Evolutionary conservation across 352 stramenopile species (phyloP).

Genomic region (Globisporangium yorkense): DNA sequence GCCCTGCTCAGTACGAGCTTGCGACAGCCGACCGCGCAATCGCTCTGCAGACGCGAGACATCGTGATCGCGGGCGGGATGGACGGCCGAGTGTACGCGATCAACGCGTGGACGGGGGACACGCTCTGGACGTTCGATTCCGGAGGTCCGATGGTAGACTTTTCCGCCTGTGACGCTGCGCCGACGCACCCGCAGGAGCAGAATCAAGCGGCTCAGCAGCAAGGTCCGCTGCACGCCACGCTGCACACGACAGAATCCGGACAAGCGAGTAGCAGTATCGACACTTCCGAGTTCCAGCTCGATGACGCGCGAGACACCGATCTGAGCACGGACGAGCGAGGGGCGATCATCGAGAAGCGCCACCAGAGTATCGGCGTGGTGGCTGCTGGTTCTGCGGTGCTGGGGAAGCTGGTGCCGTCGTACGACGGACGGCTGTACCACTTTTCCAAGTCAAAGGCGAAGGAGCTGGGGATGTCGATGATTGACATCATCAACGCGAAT

Average conservation of each 20-base stretch:
- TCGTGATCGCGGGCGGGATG: slow-evolving; percentile 66
- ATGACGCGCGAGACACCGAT: slow-evolving; percentile 21
- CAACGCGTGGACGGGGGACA: slow-evolving; percentile 71
- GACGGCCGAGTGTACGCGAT: slow-evolving; percentile 74
- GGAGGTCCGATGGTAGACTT: slow-evolving; percentile 77
- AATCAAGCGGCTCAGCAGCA: neutral
- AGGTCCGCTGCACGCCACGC: neutral
- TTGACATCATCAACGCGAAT: slow-evolving; percentile 70
- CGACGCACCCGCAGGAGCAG: slow-evolving; percentile 6
- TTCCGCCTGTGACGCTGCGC: slow-evolving; percentile 27
- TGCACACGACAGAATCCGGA: neutral
- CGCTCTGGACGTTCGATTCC: slow-evolving; percentile 80
- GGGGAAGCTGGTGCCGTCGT: slow-evolving; percentile 61
- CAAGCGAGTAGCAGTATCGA: neutral
- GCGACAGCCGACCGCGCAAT: slow-evolving; percentile 4
- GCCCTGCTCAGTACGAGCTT: slow-evolving; percentile 1
- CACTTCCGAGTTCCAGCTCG: slow-evolving; percentile 16
- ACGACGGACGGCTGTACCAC: slow-evolving; percentile 73
- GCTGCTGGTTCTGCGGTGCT: slow-evolving; percentile 34
- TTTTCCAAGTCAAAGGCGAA: slow-evolving; percentile 54
- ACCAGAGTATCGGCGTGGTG: slow-evolving; percentile 15
- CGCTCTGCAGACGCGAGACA: slow-evolving; percentile 18
- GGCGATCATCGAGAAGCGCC: slow-evolving; percentile 25
- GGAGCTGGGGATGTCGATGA: slow-evolving; percentile 72
- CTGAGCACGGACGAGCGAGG: slow-evolving; percentile 13